Evolutionary conservation across 495 filamentous ascomycete genomes (phyloP), one percentile per base, ranked within the genome.

Genomic region (Annulohypoxylon stygium): DNA sequence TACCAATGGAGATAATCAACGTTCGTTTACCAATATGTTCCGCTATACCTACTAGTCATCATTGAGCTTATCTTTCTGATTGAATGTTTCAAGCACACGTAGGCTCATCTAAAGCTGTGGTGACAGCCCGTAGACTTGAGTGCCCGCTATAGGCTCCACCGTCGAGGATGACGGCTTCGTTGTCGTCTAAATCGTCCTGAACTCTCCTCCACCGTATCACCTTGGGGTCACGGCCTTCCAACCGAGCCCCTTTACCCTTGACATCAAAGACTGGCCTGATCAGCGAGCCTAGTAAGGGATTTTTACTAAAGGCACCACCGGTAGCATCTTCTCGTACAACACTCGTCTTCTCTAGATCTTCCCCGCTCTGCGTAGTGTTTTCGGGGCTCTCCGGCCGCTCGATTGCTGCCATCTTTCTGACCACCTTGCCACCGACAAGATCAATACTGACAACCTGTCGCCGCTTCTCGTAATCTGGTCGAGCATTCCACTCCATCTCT

Each of bases 401-500:
- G 11, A 90, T 79, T 11, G 85, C 83, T 1, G 81, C 89, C 91
- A 92, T 95, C 84, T 84, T 92, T 81, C 88, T 88, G 3, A 93
- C 88, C 0, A 94, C 90, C 73, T 92, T 94, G 23, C 90, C 89
- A 6, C 91, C 92, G 26, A 88, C 88, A 2, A 97, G 78, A 81
- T 97, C 95, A 58, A 98, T 90, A 71, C 92, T 93, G 61, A 97
- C 90, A 0, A 99, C 92, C 68, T 94, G 90, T 75, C 87, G 89
- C 70, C 94, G 88, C 86, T 96, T 98, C 82, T 99, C 96, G 81
- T 93, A 99, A 69, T 97, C 96, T 1, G 96, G 95, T 65, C 90
- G 87, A 3, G 92, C 92, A 70, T 92, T 92, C 89, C 94, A 97
- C 65, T 98, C 94, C 85, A 96, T 90, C 84, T 97, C 93, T 5